A percentile compares a stretch with the other conserved stretches of the same genome.
These are phyloP conservation scores for Puccinia horiana DNA, from an alignment of 1,284 basidiomycete genomes.

Conservation along the genomic window DNA sequence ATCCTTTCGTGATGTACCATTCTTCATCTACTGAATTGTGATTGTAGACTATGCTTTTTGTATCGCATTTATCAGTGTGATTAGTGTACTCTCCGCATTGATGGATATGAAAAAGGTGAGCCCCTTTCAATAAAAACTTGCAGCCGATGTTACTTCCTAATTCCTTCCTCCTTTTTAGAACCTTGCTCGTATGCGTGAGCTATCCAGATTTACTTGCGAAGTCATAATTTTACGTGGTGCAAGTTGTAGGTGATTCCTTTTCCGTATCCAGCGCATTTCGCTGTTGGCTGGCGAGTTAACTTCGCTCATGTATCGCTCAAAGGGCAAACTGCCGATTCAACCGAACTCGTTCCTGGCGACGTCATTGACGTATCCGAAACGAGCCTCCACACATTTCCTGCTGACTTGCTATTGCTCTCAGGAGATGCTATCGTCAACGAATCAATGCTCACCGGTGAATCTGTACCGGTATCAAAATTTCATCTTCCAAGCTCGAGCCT, in stretches of 20 bases:
- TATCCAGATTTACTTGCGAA: constrained; percentile 87
- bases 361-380: constrained; percentile 82
- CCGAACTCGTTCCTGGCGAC: constrained; percentile 86
- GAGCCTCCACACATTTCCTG: constrained; percentile 75
- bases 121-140: constrained; percentile 29
- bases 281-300: not conserved
- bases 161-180: constrained; percentile 64
- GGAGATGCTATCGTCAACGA: constrained; percentile 98
- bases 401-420: constrained; percentile 85
- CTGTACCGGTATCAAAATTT: constrained; percentile 84
- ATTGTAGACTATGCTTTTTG: constrained; percentile 83
- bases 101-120: constrained; percentile 85
- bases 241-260: constrained; percentile 65
- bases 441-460: constrained; percentile 96
- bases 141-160: constrained; percentile 10
- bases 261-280: constrained; percentile 27
- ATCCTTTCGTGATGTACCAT: not conserved
- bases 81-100: constrained; percentile 82
- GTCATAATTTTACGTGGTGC: constrained; percentile 74
- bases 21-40: not conserved
- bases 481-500: constrained; percentile 62
- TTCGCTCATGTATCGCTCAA: constrained; percentile 51
- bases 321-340: constrained; percentile 66
- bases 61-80: constrained; percentile 85
- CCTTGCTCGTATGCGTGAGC: constrained; percentile 89